These are phyloP conservation scores for Mallotus japonicus DNA, from an alignment of 441 rosid genomes.

Conservation along the genomic window DNA sequence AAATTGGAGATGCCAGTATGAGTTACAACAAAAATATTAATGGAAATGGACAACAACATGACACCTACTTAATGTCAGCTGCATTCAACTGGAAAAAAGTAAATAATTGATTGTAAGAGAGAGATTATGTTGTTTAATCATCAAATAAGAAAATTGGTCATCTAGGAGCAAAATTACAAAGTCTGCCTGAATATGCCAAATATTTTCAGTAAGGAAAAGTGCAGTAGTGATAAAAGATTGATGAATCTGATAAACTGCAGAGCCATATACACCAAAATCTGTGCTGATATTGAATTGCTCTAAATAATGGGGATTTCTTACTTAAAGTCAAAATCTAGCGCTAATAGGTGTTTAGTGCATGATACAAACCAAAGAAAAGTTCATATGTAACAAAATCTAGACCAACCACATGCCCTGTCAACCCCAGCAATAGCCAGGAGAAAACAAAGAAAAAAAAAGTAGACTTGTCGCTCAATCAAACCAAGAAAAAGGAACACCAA, in stretches of 20 bases:
- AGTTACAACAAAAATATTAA: background rate
- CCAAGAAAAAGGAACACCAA: background rate
- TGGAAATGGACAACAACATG: background rate
- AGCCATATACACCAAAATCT: too few relatives aligned
- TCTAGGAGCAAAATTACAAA: background rate
- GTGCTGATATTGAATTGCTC: too few relatives aligned
- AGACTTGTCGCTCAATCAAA: background rate
- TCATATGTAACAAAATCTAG: background rate
- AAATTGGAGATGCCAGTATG: conserved; percentile 2
- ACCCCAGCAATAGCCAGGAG: background rate
- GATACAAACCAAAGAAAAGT: conserved; percentile 3
- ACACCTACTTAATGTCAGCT: background rate
- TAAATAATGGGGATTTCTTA: too few relatives aligned
- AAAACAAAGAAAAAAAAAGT: background rate
- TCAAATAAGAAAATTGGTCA: background rate
- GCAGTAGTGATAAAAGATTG: too few relatives aligned
- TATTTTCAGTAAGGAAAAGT: background rate
- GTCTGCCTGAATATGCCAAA: background rate
- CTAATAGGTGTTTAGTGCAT: background rate
- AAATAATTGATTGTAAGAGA: too few relatives aligned
- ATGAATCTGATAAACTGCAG: too few relatives aligned
- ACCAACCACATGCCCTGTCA: background rate
- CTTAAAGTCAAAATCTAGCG: too few relatives aligned
- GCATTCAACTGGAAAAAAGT: background rate
- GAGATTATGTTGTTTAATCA: background rate